These are phyloP conservation scores for Erigeron philadelphicus DNA, from an alignment of 140 eudicot genomes.

Conservation along the genomic window DNA sequence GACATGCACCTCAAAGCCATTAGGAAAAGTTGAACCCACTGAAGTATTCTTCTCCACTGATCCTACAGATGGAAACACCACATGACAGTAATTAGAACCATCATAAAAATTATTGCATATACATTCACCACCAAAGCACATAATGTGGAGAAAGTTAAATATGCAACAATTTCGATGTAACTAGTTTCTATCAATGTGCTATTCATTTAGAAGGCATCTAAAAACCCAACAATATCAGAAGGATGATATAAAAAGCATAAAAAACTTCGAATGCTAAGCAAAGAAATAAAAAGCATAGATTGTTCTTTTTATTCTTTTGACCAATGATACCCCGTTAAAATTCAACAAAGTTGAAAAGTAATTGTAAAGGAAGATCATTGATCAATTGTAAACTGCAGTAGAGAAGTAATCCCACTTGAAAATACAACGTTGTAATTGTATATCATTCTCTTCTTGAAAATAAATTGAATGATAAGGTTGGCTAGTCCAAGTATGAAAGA, in stretches of 20 bases:
- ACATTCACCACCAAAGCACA: neutral
- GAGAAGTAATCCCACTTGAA: too few species aligned
- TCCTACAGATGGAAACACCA: slow-evolving; percentile 30
- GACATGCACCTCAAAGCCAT: slow-evolving; percentile 64
- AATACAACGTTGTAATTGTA: too few species aligned
- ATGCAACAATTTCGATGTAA: slow-evolving; percentile 9
- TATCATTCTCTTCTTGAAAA: too few species aligned
- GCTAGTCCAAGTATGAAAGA: too few species aligned
- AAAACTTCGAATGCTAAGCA: neutral
- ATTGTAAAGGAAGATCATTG: too few species aligned
- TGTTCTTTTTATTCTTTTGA: too few species aligned
- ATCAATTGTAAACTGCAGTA: too few species aligned
- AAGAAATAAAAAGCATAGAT: neutral
- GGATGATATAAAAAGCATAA: neutral
- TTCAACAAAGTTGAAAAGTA: too few species aligned
- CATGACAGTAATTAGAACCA: slow-evolving; percentile 1
- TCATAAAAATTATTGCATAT: neutral
- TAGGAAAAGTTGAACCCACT: slow-evolving; percentile 50
- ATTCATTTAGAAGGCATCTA: neutral
- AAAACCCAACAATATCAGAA: neutral
- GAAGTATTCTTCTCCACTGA: slow-evolving; percentile 41
- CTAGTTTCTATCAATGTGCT: neutral
- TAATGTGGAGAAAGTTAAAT: neutral
- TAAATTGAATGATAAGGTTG: neutral
- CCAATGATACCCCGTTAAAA: too few species aligned